Base-by-base conservation (phyloP, 331 rosid genomes). In the Telfairia occidentalis region DNA sequence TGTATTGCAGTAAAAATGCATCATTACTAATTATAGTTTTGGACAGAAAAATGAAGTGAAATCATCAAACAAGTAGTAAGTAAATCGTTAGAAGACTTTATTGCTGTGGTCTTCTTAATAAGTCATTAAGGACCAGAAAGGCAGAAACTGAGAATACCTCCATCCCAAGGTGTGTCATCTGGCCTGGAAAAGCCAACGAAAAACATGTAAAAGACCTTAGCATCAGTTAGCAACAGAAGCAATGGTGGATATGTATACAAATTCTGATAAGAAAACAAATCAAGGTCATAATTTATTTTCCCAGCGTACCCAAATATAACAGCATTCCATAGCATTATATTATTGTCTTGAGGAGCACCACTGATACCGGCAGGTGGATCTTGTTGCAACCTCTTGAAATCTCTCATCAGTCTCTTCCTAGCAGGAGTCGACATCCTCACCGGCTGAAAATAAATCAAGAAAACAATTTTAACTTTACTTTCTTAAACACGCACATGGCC, bases 111-210 rank as follows among this genome's bases (percentile, higher is more conserved):
- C 60, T 43, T 45, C 74, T 26, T 18, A 71, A 28, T 2, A 46
- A 49, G 45, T 16, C 42, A 24, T 37, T 29, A 34, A 9, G 48
- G 15, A 15, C 46, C 23, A 63, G 29, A 34, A 63, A 63, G 15
- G 13, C 59, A 71, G 9, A 71, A 48, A 73, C 37, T 4, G 59
- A 40, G 70, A 53, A 35, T 85, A 93, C 98, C 98, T 93, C 98
- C 97, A 88, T 93, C 98, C 98, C 98, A 93, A n/a, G 98, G 94
- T 26, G 98, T 93, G 81, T 93, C 98, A 80, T 93, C 98, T 6
- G 98, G 98, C 71, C 98, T 93, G 97, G 90, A 87, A 87, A 83
- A 80, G 81, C 85, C 85, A 85, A 84, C 83, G 82, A 87, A 78
- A 84, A 81, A 84, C 46, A 72, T 24, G 9, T 71, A 23, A 45